Evolutionary conservation across 2,329 filamentous ascomycete genomes (phyloP).

Genomic region (Elsinoe australis): DNA sequence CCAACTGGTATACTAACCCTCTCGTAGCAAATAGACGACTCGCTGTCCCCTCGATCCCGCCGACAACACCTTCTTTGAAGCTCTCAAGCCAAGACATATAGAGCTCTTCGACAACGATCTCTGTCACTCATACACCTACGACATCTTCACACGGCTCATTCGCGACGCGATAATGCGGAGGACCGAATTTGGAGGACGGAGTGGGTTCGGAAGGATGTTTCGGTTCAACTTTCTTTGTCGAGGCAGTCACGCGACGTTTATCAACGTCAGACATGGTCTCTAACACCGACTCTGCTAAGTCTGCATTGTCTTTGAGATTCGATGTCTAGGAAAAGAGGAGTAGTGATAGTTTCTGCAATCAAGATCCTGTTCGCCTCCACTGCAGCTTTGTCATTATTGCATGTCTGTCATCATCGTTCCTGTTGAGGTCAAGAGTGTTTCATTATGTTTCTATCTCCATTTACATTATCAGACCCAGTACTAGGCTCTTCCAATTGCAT

Average conservation of each 20-base stretch:
- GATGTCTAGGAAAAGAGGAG: background rate
- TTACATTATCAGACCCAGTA: too few species aligned
- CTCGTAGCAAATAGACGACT: slow-evolving; percentile 40
- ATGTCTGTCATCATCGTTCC: background rate
- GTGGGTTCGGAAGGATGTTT: background rate
- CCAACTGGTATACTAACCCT: slow-evolving; percentile 20
- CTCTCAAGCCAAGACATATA: background rate
- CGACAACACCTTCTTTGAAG: background rate
- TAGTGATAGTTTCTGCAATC: background rate
- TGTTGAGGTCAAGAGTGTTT: too few species aligned
- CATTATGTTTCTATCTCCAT: too few species aligned
- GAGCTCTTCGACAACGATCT: background rate
- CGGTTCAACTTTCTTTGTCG: slow-evolving; percentile 4
- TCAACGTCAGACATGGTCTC: background rate
- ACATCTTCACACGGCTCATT: slow-evolving; percentile 11
- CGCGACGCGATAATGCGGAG: slow-evolving; percentile 13
- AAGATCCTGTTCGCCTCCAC: background rate
- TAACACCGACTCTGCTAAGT: slow-evolving; percentile 13
- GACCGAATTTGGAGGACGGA: slow-evolving; percentile 4
- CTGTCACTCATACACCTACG: background rate
- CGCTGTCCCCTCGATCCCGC: slow-evolving; percentile 31
- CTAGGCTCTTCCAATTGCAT: too few species aligned
- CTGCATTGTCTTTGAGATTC: slow-evolving; percentile 7
- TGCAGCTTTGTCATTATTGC: background rate
- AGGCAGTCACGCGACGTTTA: slow-evolving; percentile 13